These are phyloP conservation scores for Globisporangium emineosum DNA, from an alignment of 352 stramenopile genomes.

Conservation along the genomic window DNA sequence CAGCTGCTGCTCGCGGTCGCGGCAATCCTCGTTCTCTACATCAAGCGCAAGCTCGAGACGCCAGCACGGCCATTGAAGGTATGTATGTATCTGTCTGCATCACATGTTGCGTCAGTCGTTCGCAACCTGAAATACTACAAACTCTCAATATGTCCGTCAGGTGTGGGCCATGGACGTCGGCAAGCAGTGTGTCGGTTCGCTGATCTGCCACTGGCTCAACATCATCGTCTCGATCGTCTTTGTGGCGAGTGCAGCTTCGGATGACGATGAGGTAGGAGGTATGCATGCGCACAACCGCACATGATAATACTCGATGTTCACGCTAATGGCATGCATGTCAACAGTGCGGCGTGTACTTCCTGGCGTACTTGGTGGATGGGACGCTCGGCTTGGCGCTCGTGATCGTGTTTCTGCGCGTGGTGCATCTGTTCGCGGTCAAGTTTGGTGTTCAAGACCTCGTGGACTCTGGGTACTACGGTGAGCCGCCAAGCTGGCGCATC, in stretches of 20 bases:
- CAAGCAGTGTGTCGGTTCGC: constrained; percentile 62
- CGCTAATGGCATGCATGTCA: background rate
- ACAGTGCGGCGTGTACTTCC: constrained; percentile 75
- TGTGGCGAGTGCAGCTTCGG: constrained; percentile 28
- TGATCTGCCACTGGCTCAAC: constrained; percentile 60
- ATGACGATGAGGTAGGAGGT: constrained; percentile 60
- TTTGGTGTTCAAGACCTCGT: constrained; percentile 35
- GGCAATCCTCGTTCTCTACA: constrained; percentile 61
- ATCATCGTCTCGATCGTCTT: constrained; percentile 65
- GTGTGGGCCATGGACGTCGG: constrained; percentile 70
- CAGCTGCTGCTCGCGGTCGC: constrained; percentile 51
- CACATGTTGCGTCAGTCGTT: background rate
- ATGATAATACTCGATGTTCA: too few relatives aligned
- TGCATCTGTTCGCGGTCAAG: constrained; percentile 37
- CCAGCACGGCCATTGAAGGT: constrained; percentile 61
- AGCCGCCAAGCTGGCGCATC: constrained; percentile 49
- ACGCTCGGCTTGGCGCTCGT: constrained; percentile 51
- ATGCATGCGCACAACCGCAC: background rate
- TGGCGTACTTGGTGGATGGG: constrained; percentile 65
- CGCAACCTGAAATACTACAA: background rate
- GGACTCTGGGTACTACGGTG: constrained; percentile 65
- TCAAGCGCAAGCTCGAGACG: constrained; percentile 78
- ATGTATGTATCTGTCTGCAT: background rate
- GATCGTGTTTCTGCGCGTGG: constrained; percentile 39
- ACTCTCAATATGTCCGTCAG: constrained; percentile 9